These are phyloP conservation scores for Esteya vermicola DNA, from an alignment of 2,329 filamentous ascomycete species.

Conservation along the genomic window DNA sequence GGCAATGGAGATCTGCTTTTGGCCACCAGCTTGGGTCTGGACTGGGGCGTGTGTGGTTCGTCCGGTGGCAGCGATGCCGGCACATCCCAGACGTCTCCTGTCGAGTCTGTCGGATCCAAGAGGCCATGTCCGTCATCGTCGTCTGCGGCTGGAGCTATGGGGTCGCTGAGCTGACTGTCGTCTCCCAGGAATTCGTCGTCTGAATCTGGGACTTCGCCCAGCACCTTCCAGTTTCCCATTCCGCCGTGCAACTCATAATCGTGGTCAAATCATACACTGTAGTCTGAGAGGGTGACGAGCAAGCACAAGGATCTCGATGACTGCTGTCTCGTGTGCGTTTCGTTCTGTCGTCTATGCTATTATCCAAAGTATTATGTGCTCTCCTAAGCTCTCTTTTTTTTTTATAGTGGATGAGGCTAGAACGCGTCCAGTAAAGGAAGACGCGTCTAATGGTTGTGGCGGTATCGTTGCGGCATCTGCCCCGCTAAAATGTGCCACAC, in stretches of 20 bases:
- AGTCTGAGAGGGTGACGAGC: background rate
- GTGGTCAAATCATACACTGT: background rate
- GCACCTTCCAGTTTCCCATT: slow-evolving; percentile 29
- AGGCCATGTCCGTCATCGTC: background rate
- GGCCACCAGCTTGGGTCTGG: too few species aligned
- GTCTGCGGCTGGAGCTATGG: too few species aligned
- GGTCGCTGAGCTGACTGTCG: slow-evolving; percentile 14
- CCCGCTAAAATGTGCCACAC: background rate
- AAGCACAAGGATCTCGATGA: too few species aligned
- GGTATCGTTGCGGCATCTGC: too few species aligned
- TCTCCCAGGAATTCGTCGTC: slow-evolving; percentile 24
- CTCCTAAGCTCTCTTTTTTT: background rate
- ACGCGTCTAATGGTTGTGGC: background rate
- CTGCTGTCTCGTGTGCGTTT: too few species aligned
- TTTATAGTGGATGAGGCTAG: background rate
- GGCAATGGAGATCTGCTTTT: too few species aligned
- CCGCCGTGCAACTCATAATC: slow-evolving; percentile 17
- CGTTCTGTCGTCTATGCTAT: too few species aligned
- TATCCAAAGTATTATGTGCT: too few species aligned
- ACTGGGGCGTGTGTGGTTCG: too few species aligned
- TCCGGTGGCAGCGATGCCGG: background rate
- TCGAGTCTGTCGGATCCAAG: too few species aligned
- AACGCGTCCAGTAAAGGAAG: slow-evolving; percentile 1
- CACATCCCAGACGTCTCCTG: slow-evolving; percentile 1
- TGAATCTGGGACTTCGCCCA: slow-evolving; percentile 29